phyloP scores from a whole-genome alignment of 2,329 filamentous ascomycete genomes.

The Bipolaris victoriae region DNA sequence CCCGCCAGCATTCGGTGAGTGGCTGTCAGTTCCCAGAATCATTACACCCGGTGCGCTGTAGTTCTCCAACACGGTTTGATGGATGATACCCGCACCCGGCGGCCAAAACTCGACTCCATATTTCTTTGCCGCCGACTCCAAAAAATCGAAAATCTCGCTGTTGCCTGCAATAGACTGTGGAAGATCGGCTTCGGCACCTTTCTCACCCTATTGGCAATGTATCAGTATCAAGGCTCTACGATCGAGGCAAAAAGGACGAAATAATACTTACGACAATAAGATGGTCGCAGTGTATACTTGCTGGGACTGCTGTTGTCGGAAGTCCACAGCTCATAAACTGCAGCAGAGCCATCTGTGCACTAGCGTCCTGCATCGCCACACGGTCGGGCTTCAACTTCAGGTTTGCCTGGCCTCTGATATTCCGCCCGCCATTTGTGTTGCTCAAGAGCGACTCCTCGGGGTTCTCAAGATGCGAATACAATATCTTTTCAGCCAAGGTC shows the following conservation, averaged over 20 bases:
- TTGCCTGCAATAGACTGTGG: slow-evolving; percentile 86
- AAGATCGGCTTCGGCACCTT: slow-evolving; percentile 85
- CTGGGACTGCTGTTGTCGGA: slow-evolving; percentile 86
- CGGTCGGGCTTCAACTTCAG: slow-evolving; percentile 96
- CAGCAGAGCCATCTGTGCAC: slow-evolving; percentile 95
- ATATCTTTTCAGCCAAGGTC: slow-evolving; percentile 95
- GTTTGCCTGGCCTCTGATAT: slow-evolving; percentile 86
- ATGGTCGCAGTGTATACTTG: slow-evolving; percentile 98
- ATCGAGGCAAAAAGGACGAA: background rate
- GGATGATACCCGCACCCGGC: slow-evolving; percentile 61
- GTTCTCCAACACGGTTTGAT: slow-evolving; percentile 97
- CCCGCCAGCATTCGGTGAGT: slow-evolving; percentile 96
- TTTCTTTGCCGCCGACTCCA: slow-evolving; percentile 76
- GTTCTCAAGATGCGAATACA: slow-evolving; percentile 93
- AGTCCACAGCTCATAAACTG: slow-evolving; percentile 99
- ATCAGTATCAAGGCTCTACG: background rate
- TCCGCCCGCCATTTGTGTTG: slow-evolving; percentile 80
- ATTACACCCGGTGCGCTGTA: slow-evolving; percentile 96
- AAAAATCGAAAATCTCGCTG: slow-evolving; percentile 96
- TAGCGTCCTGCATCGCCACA: slow-evolving; percentile 99
- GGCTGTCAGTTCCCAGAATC: slow-evolving; percentile 98
- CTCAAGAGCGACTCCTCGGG: slow-evolving; percentile 85
- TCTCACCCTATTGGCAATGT: slow-evolving; percentile 56
- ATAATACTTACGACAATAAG: slow-evolving; percentile 72
- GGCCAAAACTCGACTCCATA: slow-evolving; percentile 56